These are phyloP conservation scores for Talaromyces verruculosus DNA, from an alignment of 2,329 filamentous ascomycete genomes.

Conservation along the genomic window DNA sequence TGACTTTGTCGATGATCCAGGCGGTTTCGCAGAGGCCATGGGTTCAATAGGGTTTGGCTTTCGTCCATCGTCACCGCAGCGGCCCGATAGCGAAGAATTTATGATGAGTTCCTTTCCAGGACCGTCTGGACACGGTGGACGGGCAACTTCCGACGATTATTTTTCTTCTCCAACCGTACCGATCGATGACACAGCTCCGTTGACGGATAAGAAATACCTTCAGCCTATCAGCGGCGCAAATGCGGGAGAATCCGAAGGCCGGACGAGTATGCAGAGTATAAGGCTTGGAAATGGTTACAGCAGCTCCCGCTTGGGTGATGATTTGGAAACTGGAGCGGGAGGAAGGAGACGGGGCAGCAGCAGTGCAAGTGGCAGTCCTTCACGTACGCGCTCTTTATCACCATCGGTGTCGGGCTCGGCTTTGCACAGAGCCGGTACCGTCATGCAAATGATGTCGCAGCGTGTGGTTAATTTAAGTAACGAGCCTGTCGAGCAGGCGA, in stretches of 20 bases:
- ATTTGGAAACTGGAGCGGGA: constrained; percentile 58
- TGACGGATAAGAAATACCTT: constrained; percentile 58
- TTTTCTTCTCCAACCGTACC: constrained; percentile 55
- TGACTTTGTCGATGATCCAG: constrained; percentile 33
- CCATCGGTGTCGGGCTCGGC: constrained; percentile 62
- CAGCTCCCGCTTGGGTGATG: constrained; percentile 59
- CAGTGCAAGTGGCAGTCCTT: constrained; percentile 29
- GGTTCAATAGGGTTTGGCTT: constrained; percentile 45
- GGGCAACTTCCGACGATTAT: constrained; percentile 52
- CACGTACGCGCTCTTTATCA: constrained; percentile 57
- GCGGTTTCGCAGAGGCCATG: constrained; percentile 45
- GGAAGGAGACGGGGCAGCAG: constrained; percentile 53
- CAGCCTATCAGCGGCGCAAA: constrained; percentile 57
- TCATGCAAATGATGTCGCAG: constrained; percentile 86
- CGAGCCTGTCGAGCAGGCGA: constrained; percentile 75
- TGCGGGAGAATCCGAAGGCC: constrained; percentile 47
- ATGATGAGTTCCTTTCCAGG: constrained; percentile 21
- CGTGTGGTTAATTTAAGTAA: constrained; percentile 97
- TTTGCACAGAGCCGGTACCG: constrained; percentile 68
- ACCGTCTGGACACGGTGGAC: constrained; percentile 27
- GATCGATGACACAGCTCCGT: constrained; percentile 56
- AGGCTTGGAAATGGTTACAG: constrained; percentile 47
- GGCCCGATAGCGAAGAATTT: constrained; percentile 30
- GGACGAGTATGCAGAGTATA: constrained; percentile 56
- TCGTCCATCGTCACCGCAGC: constrained; percentile 25